Evolutionary conservation across 2,329 filamentous ascomycete species (phyloP), one percentile per base, ranked within the genome.

Genomic region (Fusarium pseudoanthophilum): DNA sequence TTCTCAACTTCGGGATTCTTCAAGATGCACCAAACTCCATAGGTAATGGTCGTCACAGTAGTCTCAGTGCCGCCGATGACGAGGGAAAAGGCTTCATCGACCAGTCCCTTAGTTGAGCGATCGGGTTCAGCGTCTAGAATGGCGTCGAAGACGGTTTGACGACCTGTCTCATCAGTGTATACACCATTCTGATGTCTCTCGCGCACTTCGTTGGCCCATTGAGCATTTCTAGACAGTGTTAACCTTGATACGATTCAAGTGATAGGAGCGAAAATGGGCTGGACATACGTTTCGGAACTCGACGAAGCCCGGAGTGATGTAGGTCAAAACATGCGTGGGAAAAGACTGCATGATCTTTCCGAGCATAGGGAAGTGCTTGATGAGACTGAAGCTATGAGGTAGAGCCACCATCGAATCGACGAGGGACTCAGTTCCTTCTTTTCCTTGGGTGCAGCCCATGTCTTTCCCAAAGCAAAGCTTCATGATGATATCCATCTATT

Each of bases 241-340:
- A 30, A 20, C 34, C 4, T 20, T 26, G 5, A 3, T 21, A 4
- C 15, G 6, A 10, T 4, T 24, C 2, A 13, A 13, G 11, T 26
- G 26, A 7, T 30, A 21, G 26, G 7, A 30, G 3, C 1, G 7
- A 9, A 3, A 28, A 21, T 26, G 13, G 0, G 13, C 9, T n/a
- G 14, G 6, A 13, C 24, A 0, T 39, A 55, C 52, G 36, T 24
- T 39, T 5, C 52, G 52, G 8, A 55, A 55, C 26, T 55, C 26
- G 4, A 55, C 52, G 11, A 55, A 55, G 7, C 36, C 52, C 5
- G 52, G 36, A 14, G 30, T 42, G 2, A 55, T 30, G 20, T 55
- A 55, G 2, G 26, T 55, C 0, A 55, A 7, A 7, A 30, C 26
- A 1, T 40, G 36, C 0, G 24, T 40, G 2, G 24, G 36, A 3